Conservation (phyloP, 164 flowering plant species). For the Annona squamosa region DNA sequence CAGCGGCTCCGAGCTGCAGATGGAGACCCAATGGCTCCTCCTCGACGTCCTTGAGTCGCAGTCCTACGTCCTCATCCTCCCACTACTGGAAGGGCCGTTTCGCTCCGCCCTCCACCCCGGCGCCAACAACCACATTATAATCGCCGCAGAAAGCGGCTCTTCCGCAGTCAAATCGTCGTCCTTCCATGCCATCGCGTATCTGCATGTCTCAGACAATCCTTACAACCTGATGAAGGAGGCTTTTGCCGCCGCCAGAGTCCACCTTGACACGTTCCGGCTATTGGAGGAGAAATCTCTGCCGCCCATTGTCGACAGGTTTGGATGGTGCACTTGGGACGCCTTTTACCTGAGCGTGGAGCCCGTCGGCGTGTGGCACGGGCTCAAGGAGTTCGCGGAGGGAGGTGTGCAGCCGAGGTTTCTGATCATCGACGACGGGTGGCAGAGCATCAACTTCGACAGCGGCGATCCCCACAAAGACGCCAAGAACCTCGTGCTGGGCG, state of each 20-base stretch:
- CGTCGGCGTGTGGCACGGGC: slow-evolving; percentile 60
- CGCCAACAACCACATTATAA: slow-evolving; percentile 43
- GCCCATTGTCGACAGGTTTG: slow-evolving; percentile 54
- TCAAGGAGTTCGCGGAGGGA: slow-evolving; percentile 51
- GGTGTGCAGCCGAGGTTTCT: slow-evolving; percentile 62
- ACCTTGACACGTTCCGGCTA: slow-evolving; percentile 65
- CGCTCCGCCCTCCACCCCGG: slow-evolving; percentile 73
- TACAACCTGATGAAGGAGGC: slow-evolving; percentile 73
- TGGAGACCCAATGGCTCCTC: slow-evolving; percentile 79
- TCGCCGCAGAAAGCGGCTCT: slow-evolving; percentile 74
- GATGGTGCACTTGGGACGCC: slow-evolving; percentile 97
- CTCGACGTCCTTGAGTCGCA: slow-evolving; percentile 55
- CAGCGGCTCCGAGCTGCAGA: slow-evolving; percentile 67
- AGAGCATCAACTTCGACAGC: slow-evolving; percentile 52
- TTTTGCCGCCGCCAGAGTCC: slow-evolving; percentile 51
- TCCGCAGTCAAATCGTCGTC: slow-evolving; percentile 33
- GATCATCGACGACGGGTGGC: slow-evolving; percentile 92
- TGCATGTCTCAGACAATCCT: slow-evolving; percentile 69
- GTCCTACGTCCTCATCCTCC: slow-evolving; percentile 60
- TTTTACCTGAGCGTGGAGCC: slow-evolving; percentile 74
- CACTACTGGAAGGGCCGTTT: slow-evolving; percentile 50
- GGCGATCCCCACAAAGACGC: slow-evolving; percentile 49
- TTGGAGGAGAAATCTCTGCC: slow-evolving; percentile 64
- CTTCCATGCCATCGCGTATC: slow-evolving; percentile 54
- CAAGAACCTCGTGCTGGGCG: slow-evolving; percentile 65